These are phyloP conservation scores for Lecanicillium sp. DNA, from an alignment of 2,329 filamentous ascomycete genomes.

Conservation along the genomic window DNA sequence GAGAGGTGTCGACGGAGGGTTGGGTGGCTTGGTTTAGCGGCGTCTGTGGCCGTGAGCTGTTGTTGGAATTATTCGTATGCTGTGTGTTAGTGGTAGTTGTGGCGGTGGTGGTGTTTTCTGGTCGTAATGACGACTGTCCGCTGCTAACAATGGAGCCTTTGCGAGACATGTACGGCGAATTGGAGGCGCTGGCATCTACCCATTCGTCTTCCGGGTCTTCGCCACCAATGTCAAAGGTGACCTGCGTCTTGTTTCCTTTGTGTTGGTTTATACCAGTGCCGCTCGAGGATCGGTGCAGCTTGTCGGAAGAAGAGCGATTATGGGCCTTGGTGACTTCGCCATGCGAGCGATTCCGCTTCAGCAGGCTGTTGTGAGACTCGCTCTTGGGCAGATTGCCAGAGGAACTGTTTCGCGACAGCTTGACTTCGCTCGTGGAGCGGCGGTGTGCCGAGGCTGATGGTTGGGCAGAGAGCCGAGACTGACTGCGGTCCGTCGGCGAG, in stretches of 20 bases:
- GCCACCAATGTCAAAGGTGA: constrained; percentile 56
- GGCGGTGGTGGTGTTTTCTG: constrained; percentile 19
- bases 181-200: constrained; percentile 58
- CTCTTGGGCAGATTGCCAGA: constrained; percentile 43
- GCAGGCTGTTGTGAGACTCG: constrained; percentile 42
- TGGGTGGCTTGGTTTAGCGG: constrained; percentile 17
- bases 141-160: constrained; percentile 41
- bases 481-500: constrained; percentile 10
- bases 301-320: constrained; percentile 40
- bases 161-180: constrained; percentile 45
- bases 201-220: constrained; percentile 49
- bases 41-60: constrained; percentile 26
- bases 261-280: constrained; percentile 38
- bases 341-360: constrained; percentile 54
- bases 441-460: constrained; percentile 26
- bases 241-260: constrained; percentile 36
- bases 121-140: constrained; percentile 37
- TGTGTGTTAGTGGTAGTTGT: not conserved
- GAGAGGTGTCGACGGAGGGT: constrained; percentile 13
- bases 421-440: constrained; percentile 42
- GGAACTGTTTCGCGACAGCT: constrained; percentile 35
- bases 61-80: constrained; percentile 1
- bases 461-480: constrained; percentile 10
- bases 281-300: constrained; percentile 44
- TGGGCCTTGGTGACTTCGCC: constrained; percentile 44